Base-by-base conservation (phyloP, 2,329 filamentous ascomycete species). In the Gliomastix tumulicola region DNA sequence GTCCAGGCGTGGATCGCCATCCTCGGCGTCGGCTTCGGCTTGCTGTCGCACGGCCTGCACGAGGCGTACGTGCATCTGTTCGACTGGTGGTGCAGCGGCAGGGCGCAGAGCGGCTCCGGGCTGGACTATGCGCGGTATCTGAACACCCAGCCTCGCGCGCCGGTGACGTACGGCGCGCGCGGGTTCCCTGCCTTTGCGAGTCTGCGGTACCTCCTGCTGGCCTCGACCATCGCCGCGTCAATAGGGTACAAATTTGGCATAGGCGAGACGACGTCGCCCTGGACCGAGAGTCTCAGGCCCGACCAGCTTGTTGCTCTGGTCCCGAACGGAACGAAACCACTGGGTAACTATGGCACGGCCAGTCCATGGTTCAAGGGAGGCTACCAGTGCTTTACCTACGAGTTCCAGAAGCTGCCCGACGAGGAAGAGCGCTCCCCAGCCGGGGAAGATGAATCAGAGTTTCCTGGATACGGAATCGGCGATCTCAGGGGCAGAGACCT, bases 61-160 rank as follows among this genome's bases (percentile, higher is more conserved):
- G 42, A 41, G 10, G 27, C 41, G 6, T 43, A 44, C 20, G 15
- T 32, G 13, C 41, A 44, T 15, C 13, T 43, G 10, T 44, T 44
- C 23, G 42, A 44, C 23, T 41, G 25, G 35, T 43, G 42, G 40
- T 41, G 40, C 22, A 41, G 20, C 21, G 20, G 27, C 12, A 28
- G 35, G 13, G 22, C 40, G 6, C 13, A n/a, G 13, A 4, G 21
- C 9, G 12, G 19, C 4, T 18, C 15, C 5, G 40, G 42, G 7
- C 38, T 43, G 4, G 38, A 44, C 6, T 27, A 27, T 15, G 25
- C 12, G 12, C 12, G 25, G 15, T 27, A 27, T 10, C 25, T 27
- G 7, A 27, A 27, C 6, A 27, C 25, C 25, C 15, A 13, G 25
- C 25, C 25, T 12, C 12, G 25, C 12, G 25, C 25, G 16, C 25